phyloP scores from a whole-genome alignment of 2,329 filamentous ascomycete genomes.

The Podosphaera fusca region DNA sequence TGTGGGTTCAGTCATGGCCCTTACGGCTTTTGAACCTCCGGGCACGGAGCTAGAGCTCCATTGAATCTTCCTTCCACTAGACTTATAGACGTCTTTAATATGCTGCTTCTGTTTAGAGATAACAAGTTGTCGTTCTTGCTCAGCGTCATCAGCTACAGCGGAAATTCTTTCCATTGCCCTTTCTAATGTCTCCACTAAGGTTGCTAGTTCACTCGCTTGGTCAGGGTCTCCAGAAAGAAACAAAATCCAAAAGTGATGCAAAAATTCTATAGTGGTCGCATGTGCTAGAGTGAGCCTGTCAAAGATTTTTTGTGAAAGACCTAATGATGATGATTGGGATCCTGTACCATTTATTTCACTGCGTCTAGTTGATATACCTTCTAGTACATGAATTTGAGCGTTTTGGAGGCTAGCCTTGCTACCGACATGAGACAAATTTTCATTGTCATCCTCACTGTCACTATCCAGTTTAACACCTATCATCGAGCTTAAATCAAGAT shows the following conservation, averaged over 20 bases:
- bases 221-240: conserved; percentile 76
- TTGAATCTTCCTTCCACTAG: conserved; percentile 49
- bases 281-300: conserved; percentile 54
- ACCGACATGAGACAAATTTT: conserved; percentile 35
- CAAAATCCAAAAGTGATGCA: conserved; percentile 91
- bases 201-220: conserved; percentile 57
- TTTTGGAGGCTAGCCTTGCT: conserved; percentile 41
- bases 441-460: conserved; percentile 36
- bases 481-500: conserved; percentile 35
- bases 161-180: conserved; percentile 59
- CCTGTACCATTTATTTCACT: conserved; percentile 29
- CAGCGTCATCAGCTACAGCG: conserved; percentile 58
- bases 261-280: conserved; percentile 79
- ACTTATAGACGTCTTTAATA: conserved; percentile 44
- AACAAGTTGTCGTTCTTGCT: conserved; percentile 43
- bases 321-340: conserved; percentile 15
- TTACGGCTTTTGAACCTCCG: conserved; percentile 55
- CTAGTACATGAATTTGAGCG: conserved; percentile 43
- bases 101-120: conserved; percentile 45
- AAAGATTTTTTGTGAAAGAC: conserved; percentile 27
- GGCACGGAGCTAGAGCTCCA: conserved; percentile 44
- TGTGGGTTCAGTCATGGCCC: conserved; percentile 53
- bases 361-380: conserved; percentile 38
- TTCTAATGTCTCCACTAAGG: conserved; percentile 59
- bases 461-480: conserved; percentile 50